Evolutionary conservation across 73 alveolate genomes (phyloP), one percentile per base, ranked within the genome.

Genomic region (Tetrahymena elliotti): DNA sequence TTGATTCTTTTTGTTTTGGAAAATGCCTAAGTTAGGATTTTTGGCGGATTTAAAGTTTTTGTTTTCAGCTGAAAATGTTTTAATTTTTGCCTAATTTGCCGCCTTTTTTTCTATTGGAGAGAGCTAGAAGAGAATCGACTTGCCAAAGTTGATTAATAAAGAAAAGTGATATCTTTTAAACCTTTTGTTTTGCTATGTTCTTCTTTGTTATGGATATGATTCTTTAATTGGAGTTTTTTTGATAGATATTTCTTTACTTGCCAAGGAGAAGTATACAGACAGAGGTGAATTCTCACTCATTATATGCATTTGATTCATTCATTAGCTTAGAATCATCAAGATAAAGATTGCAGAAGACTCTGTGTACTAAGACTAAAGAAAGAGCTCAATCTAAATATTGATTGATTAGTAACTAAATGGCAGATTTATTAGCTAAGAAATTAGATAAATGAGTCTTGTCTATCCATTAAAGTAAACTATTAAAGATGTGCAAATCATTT

Each of bases 71-170:
- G 88, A 68, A 68, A 68, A 68, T 68, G 38, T 68, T 68, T 68
- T 68, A 68, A 31, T 31, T 68, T 53, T 68, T n/a, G 20, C 38
- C 88, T 68, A 68, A 68, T 68, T 68, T 68, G 88, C 88, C 88
- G 88, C 88, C 88, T 68, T 68, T 68, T 68, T 68, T 68, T 68
- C 88, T 68, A 68, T 68, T 68, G 88, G 88, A 68, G 88, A 68
- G 88, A 68, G 88, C 88, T 68, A 68, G 34, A 68, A 68, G 88
- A 68, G 3, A 36, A 68, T 68, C 38, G 36, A 27, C 88, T 68
- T 10, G 38, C n/a, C 4, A 18, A 16, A 68, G 88, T 27, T 68
- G 88, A 11, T 18, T 6, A 68, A 68, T 1, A 2, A 10, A n/a
- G n/a, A n/a, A n/a, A n/a, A n/a, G n/a, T n/a, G n/a, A n/a, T n/a